phyloP scores from a whole-genome alignment of 148 eudicot genomes.

The Silene conica region DNA sequence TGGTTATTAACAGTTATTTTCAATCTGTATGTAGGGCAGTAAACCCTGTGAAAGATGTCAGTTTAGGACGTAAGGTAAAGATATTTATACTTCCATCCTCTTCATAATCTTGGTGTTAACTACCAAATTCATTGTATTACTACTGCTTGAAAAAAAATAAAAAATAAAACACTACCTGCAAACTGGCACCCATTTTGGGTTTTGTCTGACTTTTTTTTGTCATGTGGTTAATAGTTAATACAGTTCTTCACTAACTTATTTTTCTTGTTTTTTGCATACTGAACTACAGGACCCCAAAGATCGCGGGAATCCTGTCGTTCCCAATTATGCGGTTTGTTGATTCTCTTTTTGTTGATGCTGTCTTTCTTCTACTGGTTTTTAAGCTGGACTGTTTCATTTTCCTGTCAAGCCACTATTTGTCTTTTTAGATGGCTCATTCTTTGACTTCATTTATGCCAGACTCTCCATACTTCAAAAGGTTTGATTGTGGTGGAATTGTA shows the following conservation, averaged over 20 bases:
- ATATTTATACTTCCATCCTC: neutral
- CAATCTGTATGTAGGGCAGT: slow-evolving; percentile 41
- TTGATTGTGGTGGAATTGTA: slow-evolving; percentile 67
- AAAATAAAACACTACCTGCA: slow-evolving; percentile 4
- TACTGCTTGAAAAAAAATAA: neutral
- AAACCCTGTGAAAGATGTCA: slow-evolving; percentile 32
- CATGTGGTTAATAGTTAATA: neutral
- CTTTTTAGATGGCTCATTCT: neutral
- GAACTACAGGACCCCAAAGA: slow-evolving; percentile 45
- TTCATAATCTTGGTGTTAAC: neutral
- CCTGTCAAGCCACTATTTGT: neutral
- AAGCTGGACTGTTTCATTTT: too few relatives aligned
- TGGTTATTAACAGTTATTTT: slow-evolving; percentile 1
- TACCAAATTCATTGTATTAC: neutral
- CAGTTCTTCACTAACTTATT: neutral
- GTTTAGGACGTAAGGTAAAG: slow-evolving; percentile 29
- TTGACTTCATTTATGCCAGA: slow-evolving; percentile 31
- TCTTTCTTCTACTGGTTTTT: neutral
- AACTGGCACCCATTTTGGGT: slow-evolving; percentile 2
- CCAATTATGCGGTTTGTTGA: slow-evolving; percentile 51
- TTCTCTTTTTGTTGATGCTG: too few relatives aligned
- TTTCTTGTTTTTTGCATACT: slow-evolving; percentile 5
- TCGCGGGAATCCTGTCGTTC: slow-evolving; percentile 43
- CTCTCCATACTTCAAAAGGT: slow-evolving; percentile 79
- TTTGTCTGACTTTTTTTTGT: neutral